Evolutionary conservation across 306 rosid genomes (phyloP).

Genomic region (Fragaria iinumae): DNA sequence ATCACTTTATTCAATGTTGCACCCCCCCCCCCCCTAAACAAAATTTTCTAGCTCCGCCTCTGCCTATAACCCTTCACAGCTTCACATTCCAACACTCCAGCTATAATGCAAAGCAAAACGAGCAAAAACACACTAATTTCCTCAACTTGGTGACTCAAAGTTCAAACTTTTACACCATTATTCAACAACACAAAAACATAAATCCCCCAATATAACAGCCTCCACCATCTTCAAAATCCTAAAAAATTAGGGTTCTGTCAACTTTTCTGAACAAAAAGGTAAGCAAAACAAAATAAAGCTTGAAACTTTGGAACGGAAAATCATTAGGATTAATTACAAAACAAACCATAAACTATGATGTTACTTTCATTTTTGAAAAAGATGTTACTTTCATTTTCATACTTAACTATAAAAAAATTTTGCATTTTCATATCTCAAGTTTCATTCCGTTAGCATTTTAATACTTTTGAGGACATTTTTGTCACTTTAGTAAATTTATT

Average conservation of each 20-base stretch:
- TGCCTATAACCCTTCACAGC: neutral
- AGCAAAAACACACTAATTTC: neutral
- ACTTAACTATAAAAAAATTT: too few relatives aligned
- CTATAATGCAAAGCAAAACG: neutral
- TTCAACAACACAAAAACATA: neutral
- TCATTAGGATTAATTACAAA: too few relatives aligned
- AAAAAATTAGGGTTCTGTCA: neutral
- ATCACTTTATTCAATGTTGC: too few relatives aligned
- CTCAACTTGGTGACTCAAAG: slow-evolving; percentile 8
- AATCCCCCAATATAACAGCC: neutral
- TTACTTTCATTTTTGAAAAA: too few relatives aligned
- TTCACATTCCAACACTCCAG: neutral
- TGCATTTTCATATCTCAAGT: too few relatives aligned
- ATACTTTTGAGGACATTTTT: too few relatives aligned
- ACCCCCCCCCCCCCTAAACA: too few relatives aligned
- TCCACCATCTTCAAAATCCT: neutral
- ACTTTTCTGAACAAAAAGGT: neutral
- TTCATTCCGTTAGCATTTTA: too few relatives aligned
- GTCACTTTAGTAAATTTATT: too few relatives aligned
- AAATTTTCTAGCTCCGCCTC: too few relatives aligned
- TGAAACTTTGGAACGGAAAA: neutral
- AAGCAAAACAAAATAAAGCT: neutral
- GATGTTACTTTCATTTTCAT: too few relatives aligned
- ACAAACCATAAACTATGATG: too few relatives aligned
- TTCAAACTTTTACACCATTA: neutral